Percentiles rank a stretch among this genome's conserved stretches.
Evolutionary conservation across 257 asterid species (phyloP).

Genomic region (Solanum raphanifolium): DNA sequence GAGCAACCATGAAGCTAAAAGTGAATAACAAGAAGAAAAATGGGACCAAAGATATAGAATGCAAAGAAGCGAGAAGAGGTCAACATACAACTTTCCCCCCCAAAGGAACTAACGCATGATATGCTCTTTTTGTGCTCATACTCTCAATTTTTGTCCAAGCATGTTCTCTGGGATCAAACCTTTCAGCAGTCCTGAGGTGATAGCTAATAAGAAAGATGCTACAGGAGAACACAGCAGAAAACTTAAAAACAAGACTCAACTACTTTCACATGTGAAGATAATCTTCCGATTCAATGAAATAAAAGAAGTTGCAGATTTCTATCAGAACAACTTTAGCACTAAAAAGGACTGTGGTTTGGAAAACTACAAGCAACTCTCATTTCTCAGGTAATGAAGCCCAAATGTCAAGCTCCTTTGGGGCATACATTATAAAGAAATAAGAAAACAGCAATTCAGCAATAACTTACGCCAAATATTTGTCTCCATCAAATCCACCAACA

Average conservation of each 20-base stretch:
- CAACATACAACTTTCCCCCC: constrained; percentile 56
- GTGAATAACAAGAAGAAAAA: neutral
- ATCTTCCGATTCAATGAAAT: neutral
- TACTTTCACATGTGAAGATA: neutral
- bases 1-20: neutral
- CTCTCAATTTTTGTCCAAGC: constrained; percentile 54
- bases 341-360: neutral
- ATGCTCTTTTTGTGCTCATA: constrained; percentile 51
- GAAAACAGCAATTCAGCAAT: neutral
- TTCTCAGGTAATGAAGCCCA: neutral
- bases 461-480: constrained; percentile 59
- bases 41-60: neutral
- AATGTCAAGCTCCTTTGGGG: neutral
- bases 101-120: constrained; percentile 52
- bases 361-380: neutral
- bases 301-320: neutral
- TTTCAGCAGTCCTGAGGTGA: constrained; percentile 62
- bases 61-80: neutral
- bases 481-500: constrained; percentile 73
- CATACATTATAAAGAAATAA: neutral
- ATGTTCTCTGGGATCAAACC: constrained; percentile 81
- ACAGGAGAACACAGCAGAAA: neutral
- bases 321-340: neutral
- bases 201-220: neutral
- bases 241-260: neutral